Evolutionary conservation across 2,329 filamentous ascomycete species (phyloP).

Genomic region (Macrophomina phaseolina): DNA sequence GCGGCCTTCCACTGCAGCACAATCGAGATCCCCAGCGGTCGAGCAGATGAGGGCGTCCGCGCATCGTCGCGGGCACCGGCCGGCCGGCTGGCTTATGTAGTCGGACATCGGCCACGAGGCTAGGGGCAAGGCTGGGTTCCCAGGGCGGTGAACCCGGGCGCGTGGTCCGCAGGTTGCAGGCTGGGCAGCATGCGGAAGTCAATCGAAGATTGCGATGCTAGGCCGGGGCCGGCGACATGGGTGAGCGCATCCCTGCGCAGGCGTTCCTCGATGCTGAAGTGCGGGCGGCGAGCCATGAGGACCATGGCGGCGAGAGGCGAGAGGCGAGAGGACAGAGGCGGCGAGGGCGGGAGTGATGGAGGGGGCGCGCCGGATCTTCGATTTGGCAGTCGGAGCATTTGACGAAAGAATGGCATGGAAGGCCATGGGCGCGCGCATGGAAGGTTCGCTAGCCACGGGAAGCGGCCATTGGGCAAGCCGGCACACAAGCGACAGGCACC

Average conservation of each 20-base stretch:
- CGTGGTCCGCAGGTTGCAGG: conserved; percentile 3
- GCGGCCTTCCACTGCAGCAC: not conserved
- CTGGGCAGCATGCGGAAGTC: conserved; percentile 1
- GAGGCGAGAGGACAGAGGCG: not conserved
- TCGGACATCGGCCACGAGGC: not conserved
- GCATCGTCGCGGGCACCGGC: not conserved
- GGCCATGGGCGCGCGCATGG: conserved; percentile 2
- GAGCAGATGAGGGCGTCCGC: not conserved
- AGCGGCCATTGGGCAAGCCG: not conserved
- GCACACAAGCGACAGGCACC: no score
- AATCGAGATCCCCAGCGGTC: not conserved
- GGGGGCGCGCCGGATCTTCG: not conserved
- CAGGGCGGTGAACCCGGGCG: conserved; percentile 4
- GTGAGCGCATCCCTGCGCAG: not conserved
- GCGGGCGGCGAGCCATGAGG: not conserved
- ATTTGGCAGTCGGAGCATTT: conserved; percentile 1
- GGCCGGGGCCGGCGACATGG: conserved; percentile 15
- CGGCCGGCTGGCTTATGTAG: conserved; percentile 11
- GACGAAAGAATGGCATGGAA: not conserved
- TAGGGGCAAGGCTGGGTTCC: conserved; percentile 12
- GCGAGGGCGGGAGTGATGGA: not conserved
- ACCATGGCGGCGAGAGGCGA: no score
- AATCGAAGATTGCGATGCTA: conserved; percentile 24
- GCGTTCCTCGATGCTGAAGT: not conserved
- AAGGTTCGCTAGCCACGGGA: conserved; percentile 14